A percentile compares a stretch with the other conserved stretches of the same genome.
Conservation (phyloP, 768 basidiomycete genomes). For the Tylopilus balloui region DNA sequence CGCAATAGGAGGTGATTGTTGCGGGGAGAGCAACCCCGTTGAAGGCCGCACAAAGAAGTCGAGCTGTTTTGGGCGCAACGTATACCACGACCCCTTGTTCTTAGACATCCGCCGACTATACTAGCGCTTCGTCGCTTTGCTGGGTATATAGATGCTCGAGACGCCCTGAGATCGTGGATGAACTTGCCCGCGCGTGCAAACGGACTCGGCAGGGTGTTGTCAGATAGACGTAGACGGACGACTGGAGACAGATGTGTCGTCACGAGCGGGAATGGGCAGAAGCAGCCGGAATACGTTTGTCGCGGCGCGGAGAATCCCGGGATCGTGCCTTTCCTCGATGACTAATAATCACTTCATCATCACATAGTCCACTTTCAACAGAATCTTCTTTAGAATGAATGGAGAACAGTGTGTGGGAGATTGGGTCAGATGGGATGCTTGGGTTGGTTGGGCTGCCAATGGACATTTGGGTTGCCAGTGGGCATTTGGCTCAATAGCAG, state of each 20-base stretch:
- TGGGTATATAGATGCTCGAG: conserved; percentile 46
- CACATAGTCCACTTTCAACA: no score
- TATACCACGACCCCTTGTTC: conserved; percentile 29
- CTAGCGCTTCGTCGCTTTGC: conserved; percentile 28
- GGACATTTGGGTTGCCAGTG: no score
- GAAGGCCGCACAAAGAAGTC: conserved; percentile 32
- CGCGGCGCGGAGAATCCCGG: no score
- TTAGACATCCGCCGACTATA: conserved; percentile 28
- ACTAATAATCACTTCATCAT: no score
- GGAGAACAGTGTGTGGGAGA: no score
- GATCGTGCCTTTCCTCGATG: no score
- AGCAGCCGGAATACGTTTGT: no score
- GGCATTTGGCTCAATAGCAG: no score
- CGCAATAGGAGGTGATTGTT: conserved; percentile 2
- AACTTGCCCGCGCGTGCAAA: conserved; percentile 34
- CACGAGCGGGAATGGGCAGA: conserved; percentile 40
- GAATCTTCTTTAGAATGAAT: no score
- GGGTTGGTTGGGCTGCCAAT: no score
- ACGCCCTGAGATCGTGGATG: conserved; percentile 37
- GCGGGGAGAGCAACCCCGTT: conserved; percentile 26
- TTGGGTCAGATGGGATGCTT: no score
- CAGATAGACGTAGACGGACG: conserved; percentile 43
- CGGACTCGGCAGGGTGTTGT: conserved; percentile 33
- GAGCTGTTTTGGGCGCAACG: conserved; percentile 23
- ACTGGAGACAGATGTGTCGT: conserved; percentile 39